Conservation (phyloP, 257 asterid genomes). For the Ehretia macrophylla region DNA sequence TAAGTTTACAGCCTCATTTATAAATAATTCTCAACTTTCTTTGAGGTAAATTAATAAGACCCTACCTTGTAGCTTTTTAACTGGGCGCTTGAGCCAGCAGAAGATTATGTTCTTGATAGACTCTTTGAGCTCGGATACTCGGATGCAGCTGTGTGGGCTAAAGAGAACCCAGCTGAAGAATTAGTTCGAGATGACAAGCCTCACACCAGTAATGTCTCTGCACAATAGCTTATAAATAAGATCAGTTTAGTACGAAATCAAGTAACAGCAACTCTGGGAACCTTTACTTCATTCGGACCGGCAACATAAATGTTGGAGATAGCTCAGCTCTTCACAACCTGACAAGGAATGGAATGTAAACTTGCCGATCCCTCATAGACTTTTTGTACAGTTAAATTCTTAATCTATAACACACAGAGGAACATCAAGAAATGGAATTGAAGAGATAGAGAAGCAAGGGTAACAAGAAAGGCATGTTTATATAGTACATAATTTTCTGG, state of each 20-base stretch:
- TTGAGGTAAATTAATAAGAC: background rate
- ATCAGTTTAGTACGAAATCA: background rate
- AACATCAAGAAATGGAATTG: background rate
- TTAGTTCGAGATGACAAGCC: conserved; percentile 45
- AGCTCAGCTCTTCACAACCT: too few relatives aligned
- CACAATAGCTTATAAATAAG: conserved; percentile 7
- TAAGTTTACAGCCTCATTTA: conserved; percentile 15
- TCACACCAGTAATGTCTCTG: conserved; percentile 17
- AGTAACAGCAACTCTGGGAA: background rate
- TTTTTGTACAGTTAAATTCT: background rate
- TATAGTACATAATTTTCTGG: too few relatives aligned
- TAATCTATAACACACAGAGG: background rate
- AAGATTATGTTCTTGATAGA: conserved; percentile 69
- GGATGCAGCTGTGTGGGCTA: conserved; percentile 87
- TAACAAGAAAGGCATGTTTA: background rate
- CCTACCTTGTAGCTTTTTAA: conserved; percentile 54
- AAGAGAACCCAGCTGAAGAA: conserved; percentile 60
- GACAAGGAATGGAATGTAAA: background rate
- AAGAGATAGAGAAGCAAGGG: background rate
- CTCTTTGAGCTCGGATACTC: conserved; percentile 73
- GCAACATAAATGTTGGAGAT: too few relatives aligned
- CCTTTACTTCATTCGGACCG: too few relatives aligned
- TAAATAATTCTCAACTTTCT: background rate
- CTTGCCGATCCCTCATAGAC: background rate
- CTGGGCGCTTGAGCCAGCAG: conserved; percentile 99